Conservation (phyloP, 495 filamentous ascomycete genomes). For the Penicillium riverlandense region DNA sequence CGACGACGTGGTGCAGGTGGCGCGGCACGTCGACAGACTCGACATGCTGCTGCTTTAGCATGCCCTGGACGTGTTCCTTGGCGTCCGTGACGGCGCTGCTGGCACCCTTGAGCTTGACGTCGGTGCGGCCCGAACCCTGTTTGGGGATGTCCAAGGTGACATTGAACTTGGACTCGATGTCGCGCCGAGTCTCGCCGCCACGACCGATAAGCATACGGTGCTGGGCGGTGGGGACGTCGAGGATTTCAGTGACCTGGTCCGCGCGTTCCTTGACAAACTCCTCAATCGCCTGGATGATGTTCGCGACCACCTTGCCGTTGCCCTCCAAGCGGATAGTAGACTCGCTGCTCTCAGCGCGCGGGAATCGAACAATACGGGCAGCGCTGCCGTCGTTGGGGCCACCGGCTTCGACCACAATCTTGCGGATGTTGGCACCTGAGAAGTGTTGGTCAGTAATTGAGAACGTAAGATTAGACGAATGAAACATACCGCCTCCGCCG, state of each 20-base stretch:
- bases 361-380: constrained; percentile 86
- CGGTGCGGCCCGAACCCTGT: constrained; percentile 57
- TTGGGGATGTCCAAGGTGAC: constrained; percentile 87
- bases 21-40: constrained; percentile 78
- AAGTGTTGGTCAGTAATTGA: constrained; percentile 24
- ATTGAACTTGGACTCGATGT: constrained; percentile 83
- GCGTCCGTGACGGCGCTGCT: constrained; percentile 73
- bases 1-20: constrained; percentile 70
- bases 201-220: constrained; percentile 88
- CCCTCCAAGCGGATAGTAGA: constrained; percentile 83
- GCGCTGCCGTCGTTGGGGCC: constrained; percentile 78
- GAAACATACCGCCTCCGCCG: constrained; percentile 70
- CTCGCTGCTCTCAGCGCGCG: constrained; percentile 66
- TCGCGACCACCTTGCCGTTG: constrained; percentile 72
- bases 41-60: constrained; percentile 81
- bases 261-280: constrained; percentile 71
- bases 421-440: constrained; percentile 76
- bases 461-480: background rate
- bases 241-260: constrained; percentile 62
- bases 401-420: constrained; percentile 80
- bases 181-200: constrained; percentile 75
- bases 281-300: constrained; percentile 76
- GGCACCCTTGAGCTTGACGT: constrained; percentile 77
- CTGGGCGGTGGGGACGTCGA: constrained; percentile 80
- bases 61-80: constrained; percentile 68